phyloP scores from a whole-genome alignment of 164 flowering plant genomes.

The Pachysandra terminalis region DNA sequence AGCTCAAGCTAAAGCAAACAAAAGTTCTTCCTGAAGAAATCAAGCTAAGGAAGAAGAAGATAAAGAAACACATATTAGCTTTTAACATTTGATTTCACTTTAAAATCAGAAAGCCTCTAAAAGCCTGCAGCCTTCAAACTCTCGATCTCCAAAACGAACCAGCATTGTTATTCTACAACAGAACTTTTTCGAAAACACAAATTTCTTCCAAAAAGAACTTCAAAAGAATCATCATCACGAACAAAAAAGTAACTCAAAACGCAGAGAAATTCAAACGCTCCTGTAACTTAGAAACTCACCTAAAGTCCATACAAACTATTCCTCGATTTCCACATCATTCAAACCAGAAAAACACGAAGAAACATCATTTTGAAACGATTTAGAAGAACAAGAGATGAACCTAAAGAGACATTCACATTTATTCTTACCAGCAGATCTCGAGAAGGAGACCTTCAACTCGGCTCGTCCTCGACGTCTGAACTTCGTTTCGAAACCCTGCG shows the following conservation, averaged over 20 bases:
- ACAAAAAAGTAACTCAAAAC: neutral
- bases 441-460: neutral
- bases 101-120: neutral
- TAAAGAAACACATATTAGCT: neutral
- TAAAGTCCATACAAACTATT: neutral
- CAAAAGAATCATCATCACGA: constrained; percentile 1
- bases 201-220: neutral
- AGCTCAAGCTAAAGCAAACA: too few species aligned
- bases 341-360: too few species aligned
- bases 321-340: neutral
- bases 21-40: too few species aligned
- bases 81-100: neutral
- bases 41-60: neutral
- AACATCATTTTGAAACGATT: neutral
- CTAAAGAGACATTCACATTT: neutral
- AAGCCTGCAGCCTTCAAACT: neutral
- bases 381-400: neutral
- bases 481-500: too few species aligned
- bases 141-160: neutral
- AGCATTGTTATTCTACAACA: neutral
- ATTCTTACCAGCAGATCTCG: constrained; percentile 1
- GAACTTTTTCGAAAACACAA: neutral
- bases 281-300: neutral
- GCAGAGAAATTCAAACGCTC: neutral
- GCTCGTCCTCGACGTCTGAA: neutral